phyloP scores from a whole-genome alignment of 148 eudicot species.

The Camellia sinensis region DNA sequence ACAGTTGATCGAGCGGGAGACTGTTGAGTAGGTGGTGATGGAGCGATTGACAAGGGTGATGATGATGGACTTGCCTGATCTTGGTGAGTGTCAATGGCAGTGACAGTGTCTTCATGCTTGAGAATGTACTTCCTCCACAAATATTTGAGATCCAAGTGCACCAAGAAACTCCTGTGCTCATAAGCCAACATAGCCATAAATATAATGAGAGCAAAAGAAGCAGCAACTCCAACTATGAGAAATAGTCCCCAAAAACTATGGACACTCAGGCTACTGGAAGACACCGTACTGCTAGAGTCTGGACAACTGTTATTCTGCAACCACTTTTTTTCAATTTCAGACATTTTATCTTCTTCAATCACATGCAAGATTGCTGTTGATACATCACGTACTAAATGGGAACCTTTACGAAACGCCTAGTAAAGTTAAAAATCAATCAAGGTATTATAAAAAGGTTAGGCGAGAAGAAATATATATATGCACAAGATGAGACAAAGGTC shows the following conservation, averaged over 20 bases:
- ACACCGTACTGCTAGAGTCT: not conserved
- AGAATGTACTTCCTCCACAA: not conserved
- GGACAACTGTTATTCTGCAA: slow-evolving; percentile 10
- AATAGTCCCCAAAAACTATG: too few species aligned
- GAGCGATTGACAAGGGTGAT: too few species aligned
- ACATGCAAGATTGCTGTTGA: slow-evolving; percentile 32
- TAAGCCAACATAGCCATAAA: too few species aligned
- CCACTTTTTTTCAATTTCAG: slow-evolving; percentile 23
- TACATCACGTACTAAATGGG: slow-evolving; percentile 29
- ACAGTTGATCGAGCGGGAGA: not conserved
- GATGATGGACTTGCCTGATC: slow-evolving; percentile 1
- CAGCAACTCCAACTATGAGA: too few species aligned
- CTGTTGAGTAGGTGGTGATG: not conserved
- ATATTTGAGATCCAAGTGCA: too few species aligned
- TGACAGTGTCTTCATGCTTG: slow-evolving; percentile 14
- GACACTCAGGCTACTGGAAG: too few species aligned
- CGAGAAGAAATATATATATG: too few species aligned
- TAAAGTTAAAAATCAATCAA: not conserved
- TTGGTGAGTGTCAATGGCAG: not conserved
- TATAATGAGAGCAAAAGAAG: too few species aligned
- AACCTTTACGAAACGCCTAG: slow-evolving; percentile 37
- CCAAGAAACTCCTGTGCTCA: too few species aligned
- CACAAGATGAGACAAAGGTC: too few species aligned
- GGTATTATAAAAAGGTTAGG: too few species aligned
- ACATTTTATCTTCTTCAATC: slow-evolving; percentile 27